phyloP scores from a whole-genome alignment of 768 basidiomycete genomes.

The Phaffia australis region DNA sequence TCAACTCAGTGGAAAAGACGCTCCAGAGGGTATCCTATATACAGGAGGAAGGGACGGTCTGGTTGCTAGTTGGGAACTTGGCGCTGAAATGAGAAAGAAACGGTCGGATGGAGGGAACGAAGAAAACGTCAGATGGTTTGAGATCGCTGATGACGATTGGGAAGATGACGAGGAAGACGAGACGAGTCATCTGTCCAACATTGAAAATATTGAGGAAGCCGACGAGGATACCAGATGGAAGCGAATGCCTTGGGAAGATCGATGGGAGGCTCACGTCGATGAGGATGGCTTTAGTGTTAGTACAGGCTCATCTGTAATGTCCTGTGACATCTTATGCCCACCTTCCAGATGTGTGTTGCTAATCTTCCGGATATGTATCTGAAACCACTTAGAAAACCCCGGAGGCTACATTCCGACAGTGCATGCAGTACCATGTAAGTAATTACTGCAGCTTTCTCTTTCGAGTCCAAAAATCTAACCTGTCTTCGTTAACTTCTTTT shows the following conservation, averaged over 20 bases:
- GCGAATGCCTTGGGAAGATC: conserved; percentile 53
- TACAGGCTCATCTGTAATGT: too few relatives aligned
- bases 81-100: conserved; percentile 51
- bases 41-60: conserved; percentile 81
- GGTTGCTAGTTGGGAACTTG: conserved; percentile 77
- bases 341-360: not conserved
- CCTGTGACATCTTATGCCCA: not conserved
- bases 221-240: conserved; percentile 23
- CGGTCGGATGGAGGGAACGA: conserved; percentile 34
- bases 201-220: not conserved
- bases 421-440: conserved; percentile 70
- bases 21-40: conserved; percentile 78
- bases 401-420: conserved; percentile 61
- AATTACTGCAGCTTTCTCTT: conserved; percentile 5
- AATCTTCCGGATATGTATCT: not conserved
- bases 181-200: not conserved
- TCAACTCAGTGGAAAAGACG: conserved; percentile 49
- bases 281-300: conserved; percentile 34
- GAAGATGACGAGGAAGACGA: conserved; percentile 56
- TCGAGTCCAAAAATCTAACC: not conserved
- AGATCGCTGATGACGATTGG: conserved; percentile 76
- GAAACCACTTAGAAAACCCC: conserved; percentile 34
- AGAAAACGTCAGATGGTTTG: conserved; percentile 36
- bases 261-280: conserved; percentile 67
- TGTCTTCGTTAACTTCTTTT: not conserved